Base-by-base conservation (phyloP, 495 filamentous ascomycete genomes). In the Letharia columbiana region DNA sequence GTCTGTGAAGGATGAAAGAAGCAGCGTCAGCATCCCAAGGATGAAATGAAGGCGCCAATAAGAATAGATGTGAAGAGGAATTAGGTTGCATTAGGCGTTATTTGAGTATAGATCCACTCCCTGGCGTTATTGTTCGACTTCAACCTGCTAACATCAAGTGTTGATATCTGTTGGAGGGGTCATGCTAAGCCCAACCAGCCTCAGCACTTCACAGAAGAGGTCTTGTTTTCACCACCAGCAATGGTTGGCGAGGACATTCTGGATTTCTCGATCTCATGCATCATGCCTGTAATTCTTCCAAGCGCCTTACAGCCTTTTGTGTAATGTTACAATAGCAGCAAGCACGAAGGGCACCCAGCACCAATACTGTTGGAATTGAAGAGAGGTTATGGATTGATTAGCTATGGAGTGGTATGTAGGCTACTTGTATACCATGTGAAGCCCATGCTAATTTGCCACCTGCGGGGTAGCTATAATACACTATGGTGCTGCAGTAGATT, bases 21-120 rank as follows among this genome's bases (percentile, higher is more conserved):
- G 50, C 11, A 54, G 11, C 50, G 13, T 23, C 3, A 50, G 20
- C 8, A 54, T 33, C 18, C 3, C 8, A 11, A 7, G 9, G 11
- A 28, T 11, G 20, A 20, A 15, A 56, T 28, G 28, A 56, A 35
- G 28, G 31, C 4, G 13, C 4, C 8, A 13, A 35, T 3, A 35
- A 33, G 11, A 18, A 11, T 12, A 56, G 12, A 33, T 7, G 52
- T 35, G 28, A 33, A 35, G 18, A 18, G 52, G 18, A 17, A 56
- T 17, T 5, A 4, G 28, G 3, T 1, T 5, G 15, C 35, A 6
- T 17, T 18, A 1, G 4, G 11, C 4, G 13, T 0, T 1, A 3
- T 28, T 3, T 1, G 23, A 56, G 13, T 18, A 35, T 3, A 12
- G 28, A 54, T 1, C 33, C 11, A 15, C 23, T 54, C 17, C n/a